phyloP scores from a whole-genome alignment of 108 stramenopile species.

The Hondaea fermentalgiana region DNA sequence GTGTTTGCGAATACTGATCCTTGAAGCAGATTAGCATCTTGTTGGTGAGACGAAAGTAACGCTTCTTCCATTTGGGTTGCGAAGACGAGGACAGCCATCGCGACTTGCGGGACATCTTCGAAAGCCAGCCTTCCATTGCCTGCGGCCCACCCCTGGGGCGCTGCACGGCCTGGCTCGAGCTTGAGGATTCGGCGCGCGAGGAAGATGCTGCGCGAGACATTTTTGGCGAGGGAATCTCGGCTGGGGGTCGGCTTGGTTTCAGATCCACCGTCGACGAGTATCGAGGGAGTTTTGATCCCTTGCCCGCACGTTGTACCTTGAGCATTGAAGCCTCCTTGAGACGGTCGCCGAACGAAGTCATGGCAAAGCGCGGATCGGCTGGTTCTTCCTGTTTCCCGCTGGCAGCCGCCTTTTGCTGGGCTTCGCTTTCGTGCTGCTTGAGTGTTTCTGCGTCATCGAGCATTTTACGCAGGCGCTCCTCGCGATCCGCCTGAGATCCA shows the following conservation, averaged over 20 bases:
- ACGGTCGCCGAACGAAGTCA: not conserved
- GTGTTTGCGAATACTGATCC: not conserved
- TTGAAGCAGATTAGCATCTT: not conserved
- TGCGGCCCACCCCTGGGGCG: not conserved
- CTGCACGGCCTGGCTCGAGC: not conserved
- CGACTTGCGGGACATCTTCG: not conserved
- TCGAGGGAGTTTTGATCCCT: not conserved
- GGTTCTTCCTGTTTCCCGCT: too few relatives aligned
- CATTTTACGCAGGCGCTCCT: not conserved
- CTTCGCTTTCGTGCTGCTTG: not conserved
- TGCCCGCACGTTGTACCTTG: not conserved
- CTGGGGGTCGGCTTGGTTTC: not conserved
- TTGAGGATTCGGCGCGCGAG: not conserved
- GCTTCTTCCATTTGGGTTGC: not conserved
- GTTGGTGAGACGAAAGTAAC: not conserved
- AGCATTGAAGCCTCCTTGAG: not conserved
- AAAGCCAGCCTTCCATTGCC: not conserved
- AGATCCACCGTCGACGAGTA: not conserved
- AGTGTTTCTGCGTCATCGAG: not conserved
- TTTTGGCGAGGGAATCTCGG: not conserved
- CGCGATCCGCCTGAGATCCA: not conserved
- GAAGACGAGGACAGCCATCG: not conserved
- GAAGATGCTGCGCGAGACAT: not conserved
- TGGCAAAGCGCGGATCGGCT: not conserved
- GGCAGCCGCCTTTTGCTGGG: too few relatives aligned